Evolutionary conservation across 257 asterid genomes (phyloP).

Genomic region (Nicotiana tabacum): DNA sequence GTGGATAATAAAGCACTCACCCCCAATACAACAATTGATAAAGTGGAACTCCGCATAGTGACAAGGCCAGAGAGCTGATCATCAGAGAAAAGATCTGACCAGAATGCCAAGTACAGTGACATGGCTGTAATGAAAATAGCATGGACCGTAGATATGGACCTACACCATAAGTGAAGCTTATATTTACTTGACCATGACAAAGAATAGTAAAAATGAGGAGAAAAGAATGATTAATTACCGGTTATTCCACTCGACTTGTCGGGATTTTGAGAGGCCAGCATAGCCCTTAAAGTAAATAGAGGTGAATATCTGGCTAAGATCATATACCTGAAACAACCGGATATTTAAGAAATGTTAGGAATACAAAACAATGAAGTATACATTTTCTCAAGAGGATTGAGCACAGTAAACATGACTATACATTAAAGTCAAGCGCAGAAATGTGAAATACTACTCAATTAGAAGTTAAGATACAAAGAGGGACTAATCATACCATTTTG

Average conservation of each 20-base stretch:
- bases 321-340: conserved; percentile 52
- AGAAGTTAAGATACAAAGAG: background rate
- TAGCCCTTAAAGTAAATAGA: conserved; percentile 56
- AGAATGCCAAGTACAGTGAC: conserved; percentile 53
- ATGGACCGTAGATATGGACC: conserved; percentile 68
- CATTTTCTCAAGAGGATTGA: background rate
- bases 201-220: background rate
- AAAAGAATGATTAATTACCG: conserved; percentile 40
- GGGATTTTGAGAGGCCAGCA: conserved; percentile 40
- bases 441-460: background rate
- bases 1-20: conserved; percentile 35
- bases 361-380: background rate
- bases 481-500: conserved; percentile 49
- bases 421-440: background rate
- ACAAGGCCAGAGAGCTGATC: conserved; percentile 33
- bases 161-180: conserved; percentile 29
- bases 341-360: background rate
- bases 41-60: conserved; percentile 45
- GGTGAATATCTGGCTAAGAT: conserved; percentile 48
- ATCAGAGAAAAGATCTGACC: conserved; percentile 54
- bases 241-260: conserved; percentile 77
- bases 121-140: conserved; percentile 49
- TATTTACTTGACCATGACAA: background rate
- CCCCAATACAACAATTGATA: conserved; percentile 59
- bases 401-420: background rate